Base-by-base conservation (phyloP, 805 yeast genomes). In the Kazachstania kunashirensis region DNA sequence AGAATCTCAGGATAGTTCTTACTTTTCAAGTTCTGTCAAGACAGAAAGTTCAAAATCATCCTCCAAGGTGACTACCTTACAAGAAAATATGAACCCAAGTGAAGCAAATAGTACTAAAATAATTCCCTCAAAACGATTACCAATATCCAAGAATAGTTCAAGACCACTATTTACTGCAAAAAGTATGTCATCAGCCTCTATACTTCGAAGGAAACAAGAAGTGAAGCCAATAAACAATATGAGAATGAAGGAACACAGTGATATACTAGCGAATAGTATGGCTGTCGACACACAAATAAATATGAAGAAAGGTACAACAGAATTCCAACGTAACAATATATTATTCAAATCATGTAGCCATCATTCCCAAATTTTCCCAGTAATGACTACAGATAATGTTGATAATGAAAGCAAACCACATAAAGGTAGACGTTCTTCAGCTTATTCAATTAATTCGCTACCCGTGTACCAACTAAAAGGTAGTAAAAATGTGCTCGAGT, bases 351-450 rank as follows among this genome's bases (percentile, higher is more conserved):
- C 42, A 26, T 24, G 38, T 23, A 27, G 25, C 13, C 30, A 30
- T 24, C 42, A 39, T 19, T 39, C 42, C 9, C 42, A 39, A 15
- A 39, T 39, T 12, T 39, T 39, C n/a, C 38, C 42, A 11, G 25
- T 34, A 10, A 11, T 26, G 3, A 31, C 29, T 15, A 12, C n/a
- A n/a, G 32, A 24, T 12, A 6, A 10, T 3, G 18, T 12, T 7
- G 10, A 11, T 8, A 20, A 16, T 12, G 31, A 29, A n/a, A 21
- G 9, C 10, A 19, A 12, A 5, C 9, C 16, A 2, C n/a, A n/a
- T 9, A 16, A 15, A 3, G 32, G 30, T 15, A 24, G 29, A 12
- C 15, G 23, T 9, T 6, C 13, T 5, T 27, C 36, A 20, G 23
- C 24, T 6, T 23, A 31, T 18, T 30, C 36, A 6, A 11, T 31